Conservation (phyloP, 2,329 filamentous ascomycete species). For the Magnaporthiopsis poae region DNA sequence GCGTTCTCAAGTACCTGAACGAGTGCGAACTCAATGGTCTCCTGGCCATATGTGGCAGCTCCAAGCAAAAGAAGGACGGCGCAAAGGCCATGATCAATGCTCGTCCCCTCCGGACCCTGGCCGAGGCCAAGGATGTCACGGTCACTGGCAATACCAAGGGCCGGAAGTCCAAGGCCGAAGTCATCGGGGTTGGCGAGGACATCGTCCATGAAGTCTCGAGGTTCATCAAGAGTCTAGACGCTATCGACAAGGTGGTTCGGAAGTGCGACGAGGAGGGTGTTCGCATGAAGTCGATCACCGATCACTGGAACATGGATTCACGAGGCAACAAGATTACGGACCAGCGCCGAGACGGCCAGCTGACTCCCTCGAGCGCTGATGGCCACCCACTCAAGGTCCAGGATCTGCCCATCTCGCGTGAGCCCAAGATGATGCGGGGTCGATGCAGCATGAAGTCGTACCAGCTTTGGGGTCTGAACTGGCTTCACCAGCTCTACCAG, state of each 20-base stretch:
- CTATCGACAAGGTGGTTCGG: slow-evolving; percentile 71
- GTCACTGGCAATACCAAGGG: slow-evolving; percentile 30
- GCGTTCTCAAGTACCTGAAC: slow-evolving; percentile 74
- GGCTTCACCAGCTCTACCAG: slow-evolving; percentile 76
- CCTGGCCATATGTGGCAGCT: slow-evolving; percentile 61
- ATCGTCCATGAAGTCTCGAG: slow-evolving; percentile 47
- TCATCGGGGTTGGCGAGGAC: slow-evolving; percentile 41
- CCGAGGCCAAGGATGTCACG: slow-evolving; percentile 56
- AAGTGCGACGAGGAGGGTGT: slow-evolving; percentile 66
- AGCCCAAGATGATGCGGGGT: slow-evolving; percentile 69
- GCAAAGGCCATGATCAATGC: slow-evolving; percentile 61
- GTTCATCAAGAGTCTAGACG: slow-evolving; percentile 70
- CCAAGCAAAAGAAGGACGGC: slow-evolving; percentile 52
- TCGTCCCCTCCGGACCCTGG: slow-evolving; percentile 62
- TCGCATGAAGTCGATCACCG: slow-evolving; percentile 35
- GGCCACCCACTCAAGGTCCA: slow-evolving; percentile 21
- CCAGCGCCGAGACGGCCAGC: slow-evolving; percentile 11
- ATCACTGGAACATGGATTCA: slow-evolving; percentile 38
- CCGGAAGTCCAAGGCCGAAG: slow-evolving; percentile 27
- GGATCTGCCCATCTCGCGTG: slow-evolving; percentile 39
- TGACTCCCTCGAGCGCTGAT: slow-evolving; percentile 31
- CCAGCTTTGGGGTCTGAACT: slow-evolving; percentile 88
- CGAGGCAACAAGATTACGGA: slow-evolving; percentile 31
- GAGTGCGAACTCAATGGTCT: slow-evolving; percentile 65
- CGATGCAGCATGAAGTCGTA: slow-evolving; percentile 80